A percentile compares a stretch with the other conserved stretches of the same genome.
phyloP scores from a whole-genome alignment of 257 asterid species.

The Lavandula angustifolia region DNA sequence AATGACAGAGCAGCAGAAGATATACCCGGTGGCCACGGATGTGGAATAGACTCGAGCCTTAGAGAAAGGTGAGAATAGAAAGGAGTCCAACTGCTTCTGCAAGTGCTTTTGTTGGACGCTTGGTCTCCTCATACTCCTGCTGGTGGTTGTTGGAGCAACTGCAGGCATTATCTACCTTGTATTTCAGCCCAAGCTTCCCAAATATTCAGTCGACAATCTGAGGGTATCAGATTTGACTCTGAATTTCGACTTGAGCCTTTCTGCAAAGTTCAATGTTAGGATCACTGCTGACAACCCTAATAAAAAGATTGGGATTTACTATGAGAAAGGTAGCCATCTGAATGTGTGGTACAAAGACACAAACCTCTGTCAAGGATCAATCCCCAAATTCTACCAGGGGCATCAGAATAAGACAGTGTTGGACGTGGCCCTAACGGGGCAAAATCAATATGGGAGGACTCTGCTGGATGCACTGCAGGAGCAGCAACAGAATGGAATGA shows the following conservation, averaged over 20 bases:
- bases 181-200: conserved; percentile 77
- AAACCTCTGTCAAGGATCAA: conserved; percentile 68
- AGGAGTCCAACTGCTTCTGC: conserved; percentile 50
- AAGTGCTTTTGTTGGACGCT: conserved; percentile 83
- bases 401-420: conserved; percentile 67
- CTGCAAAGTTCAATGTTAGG: conserved; percentile 66
- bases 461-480: conserved; percentile 79
- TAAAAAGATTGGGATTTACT: conserved; percentile 84
- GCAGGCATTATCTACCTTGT: conserved; percentile 64
- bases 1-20: conserved; percentile 58
- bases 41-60: conserved; percentile 47
- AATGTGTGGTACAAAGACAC: conserved; percentile 81
- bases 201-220: conserved; percentile 79
- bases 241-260: conserved; percentile 71
- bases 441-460: conserved; percentile 67
- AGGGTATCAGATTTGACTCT: conserved; percentile 71
- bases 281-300: conserved; percentile 79
- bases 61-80: conserved; percentile 39
- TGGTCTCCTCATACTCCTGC: conserved; percentile 54
- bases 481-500: conserved; percentile 75
- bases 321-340: conserved; percentile 75
- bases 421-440: conserved; percentile 60
- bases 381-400: conserved; percentile 84
- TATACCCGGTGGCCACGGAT: conserved; percentile 63
- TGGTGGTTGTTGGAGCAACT: conserved; percentile 58